Base-by-base conservation (phyloP, 2,329 filamentous ascomycete genomes). In the Blastomyces percursus region DNA sequence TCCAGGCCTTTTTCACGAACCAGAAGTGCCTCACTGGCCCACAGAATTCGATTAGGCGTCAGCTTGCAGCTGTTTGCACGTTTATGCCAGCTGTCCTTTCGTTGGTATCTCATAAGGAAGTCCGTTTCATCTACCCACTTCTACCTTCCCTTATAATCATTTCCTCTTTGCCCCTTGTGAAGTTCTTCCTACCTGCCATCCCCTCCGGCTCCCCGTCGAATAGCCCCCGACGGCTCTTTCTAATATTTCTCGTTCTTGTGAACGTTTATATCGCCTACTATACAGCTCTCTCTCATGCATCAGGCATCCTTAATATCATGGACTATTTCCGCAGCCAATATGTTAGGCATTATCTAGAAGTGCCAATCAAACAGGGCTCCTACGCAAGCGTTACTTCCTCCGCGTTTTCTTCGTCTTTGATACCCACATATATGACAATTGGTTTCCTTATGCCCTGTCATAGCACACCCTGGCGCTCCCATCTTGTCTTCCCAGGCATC, bases 401-500 rank as follows among this genome's bases (percentile, higher is more conserved):
- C 54, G 50, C 56, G 51, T 62, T 50, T 46, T 12, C 51, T 32
- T 30, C 60, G 44, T 58, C 61, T 44, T 68, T 19, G 65, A 71
- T 51, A 64, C 69, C 30, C 67, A 69, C 71, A 2, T 71, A 71
- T 24, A 81, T 82, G 35, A 82, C 82, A 2, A 79, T 87, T 42
- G 87, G 88, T 24, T 96, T 97, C 76, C 82, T 99, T 30, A 96
- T 92, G 82, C 94, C 94, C 11, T 99, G 94, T 77, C 94, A 99
- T 79, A 90, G 89, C 67, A 97, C 93, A 0, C 93, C 94, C 2
- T 97, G 94, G 93, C 88, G 92, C 69, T 91, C 88, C 19, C 89
- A 95, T 71, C 82, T 97, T 48, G 80, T 95, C 64, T 84, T 94
- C 71, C 84, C 90, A 0, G 77, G 79, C 38, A 85, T 96, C 61